Evolutionary conservation across 2,329 filamentous ascomycete species (phyloP).

Genomic region (Aspergillus cejpii): DNA sequence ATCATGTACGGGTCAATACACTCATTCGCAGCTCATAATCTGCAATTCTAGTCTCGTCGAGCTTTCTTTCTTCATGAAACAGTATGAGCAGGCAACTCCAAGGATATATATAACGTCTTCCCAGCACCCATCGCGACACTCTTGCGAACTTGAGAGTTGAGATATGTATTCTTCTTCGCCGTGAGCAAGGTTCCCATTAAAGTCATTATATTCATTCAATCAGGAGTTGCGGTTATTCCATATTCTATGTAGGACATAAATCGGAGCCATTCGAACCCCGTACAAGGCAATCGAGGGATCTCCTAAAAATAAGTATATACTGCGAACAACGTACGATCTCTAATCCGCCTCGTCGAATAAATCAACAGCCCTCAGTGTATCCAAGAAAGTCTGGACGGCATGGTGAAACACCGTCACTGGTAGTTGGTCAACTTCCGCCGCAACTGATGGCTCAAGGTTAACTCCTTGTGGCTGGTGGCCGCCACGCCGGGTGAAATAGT

Average conservation of each 20-base stretch:
- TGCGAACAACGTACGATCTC: not conserved
- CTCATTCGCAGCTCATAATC: too few species aligned
- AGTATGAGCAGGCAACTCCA: too few species aligned
- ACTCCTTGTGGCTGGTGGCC: conserved; percentile 44
- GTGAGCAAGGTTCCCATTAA: too few species aligned
- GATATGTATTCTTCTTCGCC: too few species aligned
- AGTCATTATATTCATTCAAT: not conserved
- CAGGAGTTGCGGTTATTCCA: not conserved
- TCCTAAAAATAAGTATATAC: not conserved
- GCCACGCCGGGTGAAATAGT: conserved; percentile 43
- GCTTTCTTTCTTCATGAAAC: too few species aligned
- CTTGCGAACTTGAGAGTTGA: not conserved
- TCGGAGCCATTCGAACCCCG: not conserved
- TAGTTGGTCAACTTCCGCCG: conserved; percentile 15
- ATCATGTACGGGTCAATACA: too few species aligned
- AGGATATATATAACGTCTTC: too few species aligned
- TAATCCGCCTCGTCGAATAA: conserved; percentile 8
- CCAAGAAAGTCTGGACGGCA: conserved; percentile 14
- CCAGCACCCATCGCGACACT: too few species aligned
- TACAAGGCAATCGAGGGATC: not conserved
- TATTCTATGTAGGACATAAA: not conserved
- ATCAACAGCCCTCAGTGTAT: conserved; percentile 9
- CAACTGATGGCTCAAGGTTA: conserved; percentile 28
- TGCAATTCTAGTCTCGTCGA: too few species aligned
- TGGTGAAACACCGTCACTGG: conserved; percentile 20